These are phyloP conservation scores for Sugiyamaella neomexicana DNA, from an alignment of 1,139 yeast genomes.

Conservation along the genomic window DNA sequence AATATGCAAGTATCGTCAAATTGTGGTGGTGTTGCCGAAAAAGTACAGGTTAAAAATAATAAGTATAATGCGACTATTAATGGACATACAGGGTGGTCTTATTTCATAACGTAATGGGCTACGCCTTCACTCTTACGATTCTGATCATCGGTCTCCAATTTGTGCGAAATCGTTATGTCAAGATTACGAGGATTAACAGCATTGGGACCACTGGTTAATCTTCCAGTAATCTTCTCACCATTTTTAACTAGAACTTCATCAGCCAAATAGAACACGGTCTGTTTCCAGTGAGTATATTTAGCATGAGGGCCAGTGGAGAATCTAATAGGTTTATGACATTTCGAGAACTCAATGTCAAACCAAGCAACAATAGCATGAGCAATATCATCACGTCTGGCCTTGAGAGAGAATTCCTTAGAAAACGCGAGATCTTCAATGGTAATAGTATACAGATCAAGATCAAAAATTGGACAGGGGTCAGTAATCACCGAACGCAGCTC, in stretches of 20 bases:
- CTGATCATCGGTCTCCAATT: conserved; percentile 55
- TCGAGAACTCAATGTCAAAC: conserved; percentile 90
- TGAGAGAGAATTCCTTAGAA: conserved; percentile 61
- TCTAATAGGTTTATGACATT: conserved; percentile 41
- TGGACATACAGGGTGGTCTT: not conserved
- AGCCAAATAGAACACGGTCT: conserved; percentile 87
- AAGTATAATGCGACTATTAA: not conserved
- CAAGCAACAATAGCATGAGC: conserved; percentile 90
- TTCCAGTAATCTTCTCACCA: conserved; percentile 75
- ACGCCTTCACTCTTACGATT: conserved; percentile 22
- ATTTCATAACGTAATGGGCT: conserved; percentile 21
- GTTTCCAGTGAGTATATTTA: conserved; percentile 75
- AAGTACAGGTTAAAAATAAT: not conserved
- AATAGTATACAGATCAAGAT: conserved; percentile 87
- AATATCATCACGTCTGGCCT: conserved; percentile 74
- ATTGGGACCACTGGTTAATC: conserved; percentile 75
- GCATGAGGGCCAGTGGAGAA: conserved; percentile 51
- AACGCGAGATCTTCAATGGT: conserved; percentile 80
- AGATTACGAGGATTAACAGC: conserved; percentile 71
- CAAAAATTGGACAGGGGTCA: conserved; percentile 66
- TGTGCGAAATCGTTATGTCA: conserved; percentile 46
- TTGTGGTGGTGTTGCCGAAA: not conserved
- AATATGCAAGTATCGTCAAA: conserved; percentile 11
- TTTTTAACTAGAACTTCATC: conserved; percentile 75
- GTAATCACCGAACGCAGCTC: conserved; percentile 78